Percentiles rank a stretch among this genome's conserved stretches.
Evolutionary conservation across 163 green algal species (phyloP).

Genomic region (Scenedesmus sp.): DNA sequence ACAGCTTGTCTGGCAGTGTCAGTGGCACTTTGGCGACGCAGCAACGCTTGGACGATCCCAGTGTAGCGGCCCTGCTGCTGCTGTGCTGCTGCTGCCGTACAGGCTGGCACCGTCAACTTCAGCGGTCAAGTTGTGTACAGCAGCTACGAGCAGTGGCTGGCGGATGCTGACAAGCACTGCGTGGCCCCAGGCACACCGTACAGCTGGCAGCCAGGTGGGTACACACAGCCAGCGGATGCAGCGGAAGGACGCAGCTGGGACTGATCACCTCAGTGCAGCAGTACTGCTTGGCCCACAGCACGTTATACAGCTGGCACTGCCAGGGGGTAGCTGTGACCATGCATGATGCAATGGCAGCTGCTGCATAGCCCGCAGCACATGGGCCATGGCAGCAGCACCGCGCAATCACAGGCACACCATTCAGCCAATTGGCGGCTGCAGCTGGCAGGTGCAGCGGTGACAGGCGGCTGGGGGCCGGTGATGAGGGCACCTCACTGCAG

Average conservation of each 20-base stretch:
- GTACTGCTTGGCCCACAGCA: conserved; percentile 29
- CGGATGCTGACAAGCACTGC: conserved; percentile 35
- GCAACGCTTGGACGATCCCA: too few relatives aligned
- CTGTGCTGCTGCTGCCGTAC: conserved; percentile 1
- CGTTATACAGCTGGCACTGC: conserved; percentile 47
- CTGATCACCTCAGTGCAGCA: not conserved
- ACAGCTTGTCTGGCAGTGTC: too few relatives aligned
- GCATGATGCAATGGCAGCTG: not conserved
- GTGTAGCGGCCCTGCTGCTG: not conserved
- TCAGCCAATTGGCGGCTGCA: not conserved
- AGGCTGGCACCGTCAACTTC: conserved; percentile 41
- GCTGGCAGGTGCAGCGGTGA: not conserved
- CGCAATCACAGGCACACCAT: not conserved
- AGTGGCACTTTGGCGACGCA: too few relatives aligned
- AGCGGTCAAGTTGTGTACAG: conserved; percentile 25
- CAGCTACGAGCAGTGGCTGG: conserved; percentile 47
- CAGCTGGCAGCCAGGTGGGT: conserved; percentile 54
- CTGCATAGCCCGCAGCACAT: too few relatives aligned
- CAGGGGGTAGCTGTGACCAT: too few relatives aligned
- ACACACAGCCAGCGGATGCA: not conserved
- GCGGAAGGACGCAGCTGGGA: not conserved
- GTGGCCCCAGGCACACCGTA: conserved; percentile 42
- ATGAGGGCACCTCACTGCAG: too few relatives aligned
- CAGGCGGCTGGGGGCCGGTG: not conserved
- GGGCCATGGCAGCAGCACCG: too few relatives aligned